phyloP scores from a whole-genome alignment of 352 stramenopile species.

The Pythium brassicae region DNA sequence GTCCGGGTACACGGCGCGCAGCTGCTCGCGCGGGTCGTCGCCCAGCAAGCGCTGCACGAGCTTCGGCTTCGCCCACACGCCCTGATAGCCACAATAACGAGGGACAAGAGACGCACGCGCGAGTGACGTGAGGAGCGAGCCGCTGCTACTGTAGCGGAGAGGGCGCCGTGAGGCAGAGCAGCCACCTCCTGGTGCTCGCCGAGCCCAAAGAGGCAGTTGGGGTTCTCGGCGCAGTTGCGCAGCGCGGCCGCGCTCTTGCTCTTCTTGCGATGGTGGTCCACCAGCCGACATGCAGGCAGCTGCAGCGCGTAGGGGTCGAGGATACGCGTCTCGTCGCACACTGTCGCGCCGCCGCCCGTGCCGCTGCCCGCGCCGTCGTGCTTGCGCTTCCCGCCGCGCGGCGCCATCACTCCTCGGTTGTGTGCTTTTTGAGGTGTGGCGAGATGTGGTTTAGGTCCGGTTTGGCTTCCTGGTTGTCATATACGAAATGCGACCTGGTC shows the following conservation, averaged over 20 bases:
- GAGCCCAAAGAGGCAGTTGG: slow-evolving; percentile 83
- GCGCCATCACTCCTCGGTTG: slow-evolving; percentile 4
- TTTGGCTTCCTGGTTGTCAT: too few relatives aligned
- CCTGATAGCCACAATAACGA: slow-evolving; percentile 22
- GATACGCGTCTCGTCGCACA: slow-evolving; percentile 30
- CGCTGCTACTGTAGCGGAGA: too few relatives aligned
- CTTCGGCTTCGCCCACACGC: slow-evolving; percentile 61
- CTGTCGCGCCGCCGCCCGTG: slow-evolving; percentile 2
- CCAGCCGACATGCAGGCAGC: slow-evolving; percentile 36
- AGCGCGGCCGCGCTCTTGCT: slow-evolving; percentile 23
- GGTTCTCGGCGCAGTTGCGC: slow-evolving; percentile 78
- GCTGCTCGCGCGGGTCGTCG: slow-evolving; percentile 57
- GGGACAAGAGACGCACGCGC: not conserved
- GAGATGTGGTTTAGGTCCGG: too few relatives aligned
- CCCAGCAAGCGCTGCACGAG: slow-evolving; percentile 54
- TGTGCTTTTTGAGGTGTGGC: too few relatives aligned
- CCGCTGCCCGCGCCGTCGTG: slow-evolving; percentile 3
- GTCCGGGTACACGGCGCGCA: slow-evolving; percentile 23
- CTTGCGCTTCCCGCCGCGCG: slow-evolving; percentile 59
- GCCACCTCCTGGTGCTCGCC: slow-evolving; percentile 65
- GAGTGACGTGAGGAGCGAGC: not conserved
- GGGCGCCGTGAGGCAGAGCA: not conserved
- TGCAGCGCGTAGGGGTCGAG: slow-evolving; percentile 54
- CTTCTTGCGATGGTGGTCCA: slow-evolving; percentile 62
- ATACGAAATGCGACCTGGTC: too few relatives aligned